A percentile compares a stretch with the other conserved stretches of the same genome.
Evolutionary conservation across 1,284 basidiomycete species (phyloP).

Genomic region (Leucoagaricus sp.): DNA sequence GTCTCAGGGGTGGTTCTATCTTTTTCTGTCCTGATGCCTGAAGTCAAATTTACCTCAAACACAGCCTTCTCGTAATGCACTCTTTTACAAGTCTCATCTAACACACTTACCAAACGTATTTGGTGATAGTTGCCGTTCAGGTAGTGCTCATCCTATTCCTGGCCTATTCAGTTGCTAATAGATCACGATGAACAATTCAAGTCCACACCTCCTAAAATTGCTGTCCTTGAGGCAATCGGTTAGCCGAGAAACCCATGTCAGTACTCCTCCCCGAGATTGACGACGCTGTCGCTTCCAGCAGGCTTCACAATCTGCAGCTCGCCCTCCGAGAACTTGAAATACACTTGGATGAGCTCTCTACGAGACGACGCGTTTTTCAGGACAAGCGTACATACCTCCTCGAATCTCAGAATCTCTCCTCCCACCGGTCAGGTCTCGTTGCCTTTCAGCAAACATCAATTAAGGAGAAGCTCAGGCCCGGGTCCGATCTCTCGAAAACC

Average conservation of each 20-base stretch:
- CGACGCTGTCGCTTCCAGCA: background rate
- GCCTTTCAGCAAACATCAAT: background rate
- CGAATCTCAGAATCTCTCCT: background rate
- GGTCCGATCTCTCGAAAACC: background rate
- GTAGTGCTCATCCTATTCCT: background rate
- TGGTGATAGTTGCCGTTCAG: background rate
- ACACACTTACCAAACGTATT: background rate
- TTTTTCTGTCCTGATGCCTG: background rate
- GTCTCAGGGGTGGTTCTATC: too few relatives aligned
- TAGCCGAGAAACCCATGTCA: background rate
- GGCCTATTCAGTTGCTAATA: background rate
- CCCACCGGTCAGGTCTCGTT: background rate
- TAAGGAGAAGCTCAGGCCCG: background rate
- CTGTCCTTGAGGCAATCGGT: background rate
- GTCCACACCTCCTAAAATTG: background rate
- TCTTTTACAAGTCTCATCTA: background rate
- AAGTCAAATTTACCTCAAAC: background rate
- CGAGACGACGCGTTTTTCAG: background rate
- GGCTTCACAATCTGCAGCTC: background rate
- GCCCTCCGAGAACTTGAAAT: background rate
- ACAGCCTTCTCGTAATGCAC: background rate
- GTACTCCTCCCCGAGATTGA: slow-evolving; percentile 5
- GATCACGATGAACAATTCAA: background rate
- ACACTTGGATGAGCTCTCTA: background rate
- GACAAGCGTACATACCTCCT: background rate